These are phyloP conservation scores for Fusarium haematococcum DNA, from an alignment of 2,329 filamentous ascomycete species.

Conservation along the genomic window DNA sequence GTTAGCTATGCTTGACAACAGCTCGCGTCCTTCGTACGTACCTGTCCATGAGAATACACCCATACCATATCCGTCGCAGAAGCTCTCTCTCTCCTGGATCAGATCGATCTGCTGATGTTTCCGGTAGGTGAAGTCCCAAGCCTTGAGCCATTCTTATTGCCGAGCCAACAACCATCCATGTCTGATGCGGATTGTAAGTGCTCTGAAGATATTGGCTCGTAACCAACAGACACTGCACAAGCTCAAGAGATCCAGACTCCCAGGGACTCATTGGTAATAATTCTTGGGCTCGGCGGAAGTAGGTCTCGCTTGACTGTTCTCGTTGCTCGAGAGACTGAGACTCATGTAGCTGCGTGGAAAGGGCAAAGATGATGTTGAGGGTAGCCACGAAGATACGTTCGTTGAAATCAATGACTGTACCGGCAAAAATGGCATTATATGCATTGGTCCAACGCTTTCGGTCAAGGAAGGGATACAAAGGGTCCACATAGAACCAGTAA, in stretches of 20 bases:
- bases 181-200: slow-evolving; percentile 59
- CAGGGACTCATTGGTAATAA: slow-evolving; percentile 57
- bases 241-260: slow-evolving; percentile 55
- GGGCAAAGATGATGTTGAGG: slow-evolving; percentile 60
- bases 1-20: background rate
- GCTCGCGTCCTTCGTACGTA: slow-evolving; percentile 19
- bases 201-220: slow-evolving; percentile 63
- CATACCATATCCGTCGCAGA: slow-evolving; percentile 50
- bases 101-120: slow-evolving; percentile 47
- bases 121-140: slow-evolving; percentile 57
- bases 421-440: slow-evolving; percentile 56
- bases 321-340: slow-evolving; percentile 53
- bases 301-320: slow-evolving; percentile 54
- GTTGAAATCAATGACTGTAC: slow-evolving; percentile 50
- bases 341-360: slow-evolving; percentile 58
- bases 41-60: slow-evolving; percentile 55
- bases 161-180: slow-evolving; percentile 61
- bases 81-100: slow-evolving; percentile 44
- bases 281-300: slow-evolving; percentile 56
- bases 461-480: slow-evolving; percentile 60
- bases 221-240: slow-evolving; percentile 60
- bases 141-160: slow-evolving; percentile 61
- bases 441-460: slow-evolving; percentile 49
- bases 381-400: slow-evolving; percentile 58
- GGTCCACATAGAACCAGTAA: slow-evolving; percentile 61